Base-by-base conservation (phyloP, 1,139 yeast genomes). In the Kluyveromyces marxianus region DNA sequence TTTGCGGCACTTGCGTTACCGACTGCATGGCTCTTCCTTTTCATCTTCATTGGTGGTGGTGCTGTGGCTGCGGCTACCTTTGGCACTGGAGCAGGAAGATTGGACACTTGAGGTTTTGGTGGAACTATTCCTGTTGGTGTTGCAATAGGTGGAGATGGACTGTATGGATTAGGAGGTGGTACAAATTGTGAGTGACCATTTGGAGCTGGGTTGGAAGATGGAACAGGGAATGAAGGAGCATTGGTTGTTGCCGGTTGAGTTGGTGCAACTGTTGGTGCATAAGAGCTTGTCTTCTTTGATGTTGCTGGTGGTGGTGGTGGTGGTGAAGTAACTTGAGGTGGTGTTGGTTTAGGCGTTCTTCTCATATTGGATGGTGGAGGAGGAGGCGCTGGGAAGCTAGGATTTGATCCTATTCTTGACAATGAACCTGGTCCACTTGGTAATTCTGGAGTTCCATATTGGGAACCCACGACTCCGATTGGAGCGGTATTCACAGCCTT, bases 91-190 rank as follows among this genome's bases (percentile, higher is more conserved):
- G 63, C 51, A 32, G 58, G 57, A 10, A 62, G 54, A 26, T 33
- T 34, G 26, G 57, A 54, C 21, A 54, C 54, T 35, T 50, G 52
- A 35, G 52, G 47, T 29, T 46, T 41, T 46, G 49, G 41, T 40
- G 71, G 63, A 33, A 70, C 66, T 39, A 76, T 74, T 2, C 75
- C 76, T 48, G 69, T 67, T 39, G 74, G 72, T 52, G 68, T 69
- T 52, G 48, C 33, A 25, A 46, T 37, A 24, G 41, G 28, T 36
- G 54, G 47, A 3, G 55, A 31, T 10, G 60, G 59, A 32, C 69
- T 69, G 41, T 70, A 72, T 35, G 71, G 66, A 34, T 60, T 62
- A 29, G 54, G 53, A 37, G 63, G 55, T 24, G 62, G 49, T 31
- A 59, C 46, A 10, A 48, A 35, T 24, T 14, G 21, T 14, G 48